Evolutionary conservation across 2,329 filamentous ascomycete species (phyloP), one percentile per base, ranked within the genome.

Genomic region (Exophiala bonariae): DNA sequence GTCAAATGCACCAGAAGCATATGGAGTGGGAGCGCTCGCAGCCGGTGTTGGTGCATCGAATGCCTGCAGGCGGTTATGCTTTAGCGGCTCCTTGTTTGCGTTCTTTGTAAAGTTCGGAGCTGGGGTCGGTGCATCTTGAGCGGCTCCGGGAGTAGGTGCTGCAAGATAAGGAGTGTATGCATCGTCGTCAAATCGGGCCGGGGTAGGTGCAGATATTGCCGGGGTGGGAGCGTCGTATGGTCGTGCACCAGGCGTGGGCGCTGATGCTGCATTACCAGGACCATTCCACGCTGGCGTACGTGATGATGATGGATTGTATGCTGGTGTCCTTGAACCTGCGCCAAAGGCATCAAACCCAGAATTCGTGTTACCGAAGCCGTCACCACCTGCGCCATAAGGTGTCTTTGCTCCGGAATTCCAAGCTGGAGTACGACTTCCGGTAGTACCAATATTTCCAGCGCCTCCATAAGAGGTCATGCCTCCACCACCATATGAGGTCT

Each of bases 401-500:
- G 87, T 92, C 65, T 86, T 85, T 44, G 85, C 82, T 42, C 86
- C 87, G 2, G 89, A 86, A 33, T 23, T 52, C 87, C 87, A 91
- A 4, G 85, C 86, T 6, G 86, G 86, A 1, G 86, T 90, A 43
- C 87, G 81, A 38, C 79, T 78, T 22, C 84, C 83, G 3, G 47
- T 40, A 23, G 32, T 35, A 42, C 37, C 41, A 28, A 56, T 43
- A 33, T 63, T 66, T 66, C 66, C 67, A 33, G 68, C 66, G 16
- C 76, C 76, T n/a, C 89, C 89, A 59, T 95, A 95, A 2, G 88
- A 82, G 13, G 89, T 91, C 36, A 84, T 83, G 63, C 72, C 85
- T 50, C 86, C 71, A 41, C 53, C 57, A 17, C 71, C 85, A 59
- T 88, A 87, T 1, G 73, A 68, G 28, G 74, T 77, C 44, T 73